phyloP scores from a whole-genome alignment of 2,329 filamentous ascomycete genomes.

The Cladophialophora psammophila region DNA sequence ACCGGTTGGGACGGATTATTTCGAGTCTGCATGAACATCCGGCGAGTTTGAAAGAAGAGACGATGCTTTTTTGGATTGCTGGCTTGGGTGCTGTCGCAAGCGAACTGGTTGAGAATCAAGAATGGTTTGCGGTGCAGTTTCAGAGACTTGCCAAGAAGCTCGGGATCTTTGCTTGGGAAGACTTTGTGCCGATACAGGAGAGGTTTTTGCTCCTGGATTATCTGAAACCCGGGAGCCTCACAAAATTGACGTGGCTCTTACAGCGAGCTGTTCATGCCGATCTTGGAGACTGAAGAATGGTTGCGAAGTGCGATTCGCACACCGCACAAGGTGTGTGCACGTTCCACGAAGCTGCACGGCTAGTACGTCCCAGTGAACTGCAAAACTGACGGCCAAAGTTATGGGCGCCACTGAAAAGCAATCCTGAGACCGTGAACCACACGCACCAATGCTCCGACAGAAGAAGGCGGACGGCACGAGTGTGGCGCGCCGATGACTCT shows the following conservation, averaged over 20 bases:
- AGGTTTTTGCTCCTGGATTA: slow-evolving; percentile 26
- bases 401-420: neutral
- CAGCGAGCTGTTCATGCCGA: slow-evolving; percentile 27
- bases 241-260: slow-evolving; percentile 27
- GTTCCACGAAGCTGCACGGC: neutral
- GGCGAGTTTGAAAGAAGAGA: slow-evolving; percentile 9
- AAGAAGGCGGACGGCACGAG: neutral
- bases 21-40: neutral
- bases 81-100: slow-evolving; percentile 26
- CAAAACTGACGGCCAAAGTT: neutral
- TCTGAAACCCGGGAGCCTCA: slow-evolving; percentile 19
- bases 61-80: slow-evolving; percentile 26
- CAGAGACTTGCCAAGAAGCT: slow-evolving; percentile 28
- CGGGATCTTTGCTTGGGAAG: slow-evolving; percentile 23
- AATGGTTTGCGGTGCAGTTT: slow-evolving; percentile 34
- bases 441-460: neutral
- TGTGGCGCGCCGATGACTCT: neutral
- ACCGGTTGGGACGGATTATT: slow-evolving; percentile 12
- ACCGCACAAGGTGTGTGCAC: no score
- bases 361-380: neutral
- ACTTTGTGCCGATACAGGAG: slow-evolving; percentile 25
- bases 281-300: neutral
- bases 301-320: neutral
- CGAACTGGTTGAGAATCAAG: slow-evolving; percentile 29
- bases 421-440: neutral